These are phyloP conservation scores for Eimeria sp. DNA, from an alignment of 169 alveolate species.

Conservation along the genomic window DNA sequence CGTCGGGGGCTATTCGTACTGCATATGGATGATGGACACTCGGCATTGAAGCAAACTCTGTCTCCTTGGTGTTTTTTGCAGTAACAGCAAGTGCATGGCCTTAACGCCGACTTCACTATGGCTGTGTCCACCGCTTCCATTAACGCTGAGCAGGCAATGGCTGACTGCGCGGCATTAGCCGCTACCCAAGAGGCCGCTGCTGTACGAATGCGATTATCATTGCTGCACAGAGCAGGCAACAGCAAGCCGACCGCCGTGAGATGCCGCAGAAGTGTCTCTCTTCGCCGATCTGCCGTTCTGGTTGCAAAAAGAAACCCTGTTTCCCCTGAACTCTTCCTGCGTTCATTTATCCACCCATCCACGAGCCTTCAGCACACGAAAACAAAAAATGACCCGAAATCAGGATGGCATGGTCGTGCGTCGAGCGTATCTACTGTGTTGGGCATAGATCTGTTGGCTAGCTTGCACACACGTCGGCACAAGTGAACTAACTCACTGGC, in stretches of 20 bases:
- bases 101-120: conserved; percentile 14
- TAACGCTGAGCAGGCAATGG: conserved; percentile 38
- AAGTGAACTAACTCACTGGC: neutral
- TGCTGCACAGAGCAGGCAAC: conserved; percentile 67
- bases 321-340: conserved; percentile 62
- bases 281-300: conserved; percentile 30
- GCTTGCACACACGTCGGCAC: neutral
- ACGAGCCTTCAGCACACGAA: conserved; percentile 30
- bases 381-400: neutral
- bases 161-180: conserved; percentile 57
- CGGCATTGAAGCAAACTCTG: neutral
- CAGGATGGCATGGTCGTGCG: neutral
- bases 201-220: conserved; percentile 22
- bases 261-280: conserved; percentile 25
- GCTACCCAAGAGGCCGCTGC: conserved; percentile 77
- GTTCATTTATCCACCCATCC: conserved; percentile 81
- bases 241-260: conserved; percentile 54
- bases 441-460: neutral
- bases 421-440: neutral
- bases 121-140: conserved; percentile 70
- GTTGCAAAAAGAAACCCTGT: conserved; percentile 47
- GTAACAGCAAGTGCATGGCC: conserved; percentile 55
- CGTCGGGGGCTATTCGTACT: conserved; percentile 4
- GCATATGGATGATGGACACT: neutral
- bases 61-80: conserved; percentile 50